Conservation (phyloP, 2,329 filamentous ascomycete species). For the Hypoxylon sp. region DNA sequence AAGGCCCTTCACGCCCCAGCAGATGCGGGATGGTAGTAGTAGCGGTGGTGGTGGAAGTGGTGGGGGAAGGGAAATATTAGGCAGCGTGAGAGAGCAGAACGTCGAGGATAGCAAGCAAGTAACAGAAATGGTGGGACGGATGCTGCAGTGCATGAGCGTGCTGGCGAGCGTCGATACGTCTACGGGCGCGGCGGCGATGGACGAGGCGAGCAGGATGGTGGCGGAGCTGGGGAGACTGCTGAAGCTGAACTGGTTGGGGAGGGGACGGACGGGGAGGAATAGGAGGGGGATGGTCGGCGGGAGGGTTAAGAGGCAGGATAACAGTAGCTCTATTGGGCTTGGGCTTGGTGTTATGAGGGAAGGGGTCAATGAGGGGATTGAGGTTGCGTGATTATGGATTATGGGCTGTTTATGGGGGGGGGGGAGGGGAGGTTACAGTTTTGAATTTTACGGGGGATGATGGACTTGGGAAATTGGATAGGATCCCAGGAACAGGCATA, state of each 20-base stretch:
- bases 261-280: constrained; percentile 89
- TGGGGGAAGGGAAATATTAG: constrained; percentile 42
- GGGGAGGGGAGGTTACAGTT: no score
- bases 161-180: constrained; percentile 74
- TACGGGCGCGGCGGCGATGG: constrained; percentile 52
- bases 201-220: constrained; percentile 81
- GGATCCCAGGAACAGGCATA: constrained; percentile 3
- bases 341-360: constrained; percentile 40
- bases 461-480: no score
- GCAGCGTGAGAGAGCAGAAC: constrained; percentile 67
- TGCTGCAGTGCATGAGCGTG: constrained; percentile 96
- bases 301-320: constrained; percentile 61
- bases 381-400: constrained; percentile 40
- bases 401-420: not conserved
- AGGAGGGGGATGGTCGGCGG: constrained; percentile 88
- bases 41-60: constrained; percentile 42
- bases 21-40: constrained; percentile 45
- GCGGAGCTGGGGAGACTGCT: constrained; percentile 86
- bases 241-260: constrained; percentile 96
- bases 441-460: no score
- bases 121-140: constrained; percentile 92
- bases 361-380: constrained; percentile 45
- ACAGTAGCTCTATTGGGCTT: constrained; percentile 35
- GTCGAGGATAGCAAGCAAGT: constrained; percentile 80
- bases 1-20: constrained; percentile 64